Conservation (phyloP, 2,329 filamentous ascomycete genomes). For the Trichoderma sp. region DNA sequence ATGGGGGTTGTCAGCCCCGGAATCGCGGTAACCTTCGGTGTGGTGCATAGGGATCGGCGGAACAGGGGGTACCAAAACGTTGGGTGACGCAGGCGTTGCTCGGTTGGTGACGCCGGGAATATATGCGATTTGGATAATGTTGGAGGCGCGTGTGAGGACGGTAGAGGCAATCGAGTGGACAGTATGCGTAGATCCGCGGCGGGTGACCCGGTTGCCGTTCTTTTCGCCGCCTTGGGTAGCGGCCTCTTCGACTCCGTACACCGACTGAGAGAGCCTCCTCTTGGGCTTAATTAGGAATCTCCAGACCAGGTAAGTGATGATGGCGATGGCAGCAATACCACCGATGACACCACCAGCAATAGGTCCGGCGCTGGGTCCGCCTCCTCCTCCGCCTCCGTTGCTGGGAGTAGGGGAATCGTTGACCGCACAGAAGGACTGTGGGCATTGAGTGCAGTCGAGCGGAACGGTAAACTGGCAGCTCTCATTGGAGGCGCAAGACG, state of each 20-base stretch:
- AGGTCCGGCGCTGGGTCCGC: constrained; percentile 69
- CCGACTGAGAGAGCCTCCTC: constrained; percentile 56
- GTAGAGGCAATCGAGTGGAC: constrained; percentile 91
- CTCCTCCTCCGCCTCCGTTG: constrained; percentile 25
- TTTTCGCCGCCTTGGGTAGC: constrained; percentile 40
- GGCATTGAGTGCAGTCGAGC: constrained; percentile 46
- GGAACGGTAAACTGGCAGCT: constrained; percentile 47
- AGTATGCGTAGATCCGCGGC: constrained; percentile 77
- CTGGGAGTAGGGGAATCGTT: constrained; percentile 25
- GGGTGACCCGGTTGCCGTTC: constrained; percentile 43
- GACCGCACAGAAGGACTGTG: constrained; percentile 45
- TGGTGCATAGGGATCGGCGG: constrained; percentile 78
- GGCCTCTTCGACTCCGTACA: constrained; percentile 57
- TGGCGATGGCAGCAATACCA: constrained; percentile 71
- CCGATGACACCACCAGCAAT: constrained; percentile 92
- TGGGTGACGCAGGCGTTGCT: constrained; percentile 78
- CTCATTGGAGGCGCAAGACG: constrained; percentile 41
- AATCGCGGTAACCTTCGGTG: constrained; percentile 45
- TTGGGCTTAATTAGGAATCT: constrained; percentile 81
- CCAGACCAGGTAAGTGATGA: constrained; percentile 79
- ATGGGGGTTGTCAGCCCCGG: constrained; percentile 70
- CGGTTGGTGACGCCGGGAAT: constrained; percentile 96
- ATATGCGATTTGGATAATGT: constrained; percentile 99
- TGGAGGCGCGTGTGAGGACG: constrained; percentile 90
- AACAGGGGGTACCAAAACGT: constrained; percentile 81